Evolutionary conservation across 108 stramenopile species (phyloP).

Genomic region (Skeletonema marinoi): DNA sequence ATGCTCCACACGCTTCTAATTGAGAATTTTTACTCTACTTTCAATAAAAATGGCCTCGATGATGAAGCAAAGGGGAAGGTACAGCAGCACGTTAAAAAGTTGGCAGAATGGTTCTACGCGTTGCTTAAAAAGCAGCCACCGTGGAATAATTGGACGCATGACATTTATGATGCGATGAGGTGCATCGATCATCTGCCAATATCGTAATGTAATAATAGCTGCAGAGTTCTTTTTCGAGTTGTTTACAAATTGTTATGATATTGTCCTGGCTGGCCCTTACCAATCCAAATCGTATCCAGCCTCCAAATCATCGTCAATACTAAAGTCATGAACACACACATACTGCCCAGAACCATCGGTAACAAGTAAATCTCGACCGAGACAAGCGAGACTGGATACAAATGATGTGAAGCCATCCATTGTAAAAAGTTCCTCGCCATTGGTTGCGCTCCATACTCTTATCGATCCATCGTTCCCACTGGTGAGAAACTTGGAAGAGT

Average conservation of each 20-base stretch:
- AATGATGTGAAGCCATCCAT: conserved; percentile 65
- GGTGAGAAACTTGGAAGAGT: conserved; percentile 53
- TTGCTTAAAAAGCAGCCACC: conserved; percentile 69
- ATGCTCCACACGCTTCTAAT: conserved; percentile 46
- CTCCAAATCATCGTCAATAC: conserved; percentile 25
- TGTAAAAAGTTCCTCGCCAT: conserved; percentile 52
- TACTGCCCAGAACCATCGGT: conserved; percentile 68
- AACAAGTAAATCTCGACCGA: conserved; percentile 54
- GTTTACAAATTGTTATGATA: not conserved
- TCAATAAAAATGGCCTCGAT: conserved; percentile 3
- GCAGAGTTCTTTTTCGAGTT: not conserved
- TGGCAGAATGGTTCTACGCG: conserved; percentile 75
- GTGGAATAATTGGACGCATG: conserved; percentile 75
- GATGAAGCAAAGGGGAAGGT: conserved; percentile 32
- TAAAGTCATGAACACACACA: conserved; percentile 81
- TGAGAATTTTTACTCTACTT: conserved; percentile 62
- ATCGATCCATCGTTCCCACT: conserved; percentile 57
- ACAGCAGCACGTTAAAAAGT: conserved; percentile 45
- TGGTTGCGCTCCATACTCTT: conserved; percentile 53
- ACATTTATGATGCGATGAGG: conserved; percentile 84
- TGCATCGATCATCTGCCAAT: conserved; percentile 83
- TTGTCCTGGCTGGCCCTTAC: conserved; percentile 7
- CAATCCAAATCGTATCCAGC: conserved; percentile 51
- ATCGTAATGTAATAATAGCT: not conserved
- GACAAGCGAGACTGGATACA: conserved; percentile 58